Evolutionary conservation across 1,284 basidiomycete genomes (phyloP).

Genomic region (Apiotrichum brassicae): DNA sequence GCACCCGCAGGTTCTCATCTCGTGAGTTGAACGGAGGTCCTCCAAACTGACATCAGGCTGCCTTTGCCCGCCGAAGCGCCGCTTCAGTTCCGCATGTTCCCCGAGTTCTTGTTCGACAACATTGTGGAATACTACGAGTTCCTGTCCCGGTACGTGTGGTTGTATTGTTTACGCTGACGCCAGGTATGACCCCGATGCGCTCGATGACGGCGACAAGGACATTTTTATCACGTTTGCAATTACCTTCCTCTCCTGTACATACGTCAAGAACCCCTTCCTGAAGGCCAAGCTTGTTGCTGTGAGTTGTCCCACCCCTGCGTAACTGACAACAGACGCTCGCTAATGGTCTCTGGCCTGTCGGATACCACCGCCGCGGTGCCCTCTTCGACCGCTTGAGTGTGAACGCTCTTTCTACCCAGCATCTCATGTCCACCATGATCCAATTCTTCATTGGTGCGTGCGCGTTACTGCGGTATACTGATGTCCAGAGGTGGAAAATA

Average conservation of each 20-base stretch:
- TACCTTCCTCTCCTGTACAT: conserved; percentile 90
- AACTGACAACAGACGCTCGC: conserved; percentile 61
- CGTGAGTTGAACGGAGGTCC: conserved; percentile 57
- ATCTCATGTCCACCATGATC: conserved; percentile 87
- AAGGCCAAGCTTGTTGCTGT: conserved; percentile 97
- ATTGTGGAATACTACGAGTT: conserved; percentile 85
- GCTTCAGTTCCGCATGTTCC: conserved; percentile 75
- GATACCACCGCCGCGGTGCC: conserved; percentile 68
- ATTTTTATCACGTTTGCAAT: conserved; percentile 86
- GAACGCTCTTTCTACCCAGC: conserved; percentile 74
- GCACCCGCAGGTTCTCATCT: conserved; percentile 65
- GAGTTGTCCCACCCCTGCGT: conserved; percentile 22
- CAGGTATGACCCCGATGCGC: conserved; percentile 67
- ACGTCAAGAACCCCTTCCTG: conserved; percentile 97
- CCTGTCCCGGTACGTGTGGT: conserved; percentile 39
- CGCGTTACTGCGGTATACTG: too few relatives aligned
- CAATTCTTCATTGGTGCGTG: conserved; percentile 86
- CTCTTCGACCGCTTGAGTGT: conserved; percentile 76
- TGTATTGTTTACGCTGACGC: conserved; percentile 38
- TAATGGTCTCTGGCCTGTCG: conserved; percentile 71
- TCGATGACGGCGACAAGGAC: conserved; percentile 73
- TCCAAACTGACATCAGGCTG: conserved; percentile 52
- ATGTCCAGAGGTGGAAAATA: conserved; percentile 82
- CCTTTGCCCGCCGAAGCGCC: conserved; percentile 83
- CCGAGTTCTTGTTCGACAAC: conserved; percentile 93